Evolutionary conservation across 192 early-diverging fungal genomes (phyloP).

Genomic region (Coemansia sp.): DNA sequence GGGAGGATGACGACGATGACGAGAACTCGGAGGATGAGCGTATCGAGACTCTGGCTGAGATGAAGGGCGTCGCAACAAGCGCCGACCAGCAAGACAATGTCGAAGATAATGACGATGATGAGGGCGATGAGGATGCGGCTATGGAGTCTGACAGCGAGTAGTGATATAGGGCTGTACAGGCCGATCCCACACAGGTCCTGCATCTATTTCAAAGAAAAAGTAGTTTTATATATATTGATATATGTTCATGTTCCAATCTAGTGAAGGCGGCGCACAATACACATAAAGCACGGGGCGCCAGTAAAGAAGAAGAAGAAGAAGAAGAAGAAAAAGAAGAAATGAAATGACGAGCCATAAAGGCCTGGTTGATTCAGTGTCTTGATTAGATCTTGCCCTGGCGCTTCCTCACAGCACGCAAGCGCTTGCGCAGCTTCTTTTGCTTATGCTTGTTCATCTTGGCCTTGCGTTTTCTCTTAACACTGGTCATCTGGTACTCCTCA

Average conservation of each 20-base stretch:
- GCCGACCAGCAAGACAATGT: constrained; percentile 32
- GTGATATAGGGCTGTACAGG: no score
- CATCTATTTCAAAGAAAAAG: no score
- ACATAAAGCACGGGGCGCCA: no score
- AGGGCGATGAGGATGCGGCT: constrained; percentile 20
- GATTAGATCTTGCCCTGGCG: constrained; percentile 72
- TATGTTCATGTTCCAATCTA: no score
- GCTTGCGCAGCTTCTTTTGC: constrained; percentile 81
- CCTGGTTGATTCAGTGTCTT: no score
- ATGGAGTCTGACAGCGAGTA: constrained; percentile 27
- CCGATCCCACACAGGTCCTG: no score
- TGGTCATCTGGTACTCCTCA: constrained; percentile 59
- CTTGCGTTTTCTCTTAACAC: constrained; percentile 76
- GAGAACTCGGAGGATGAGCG: constrained; percentile 39
- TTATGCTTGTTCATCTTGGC: constrained; percentile 99
- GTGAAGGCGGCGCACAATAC: no score
- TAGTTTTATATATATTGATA: no score
- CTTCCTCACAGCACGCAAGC: constrained; percentile 71
- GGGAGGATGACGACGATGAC: constrained; percentile 47
- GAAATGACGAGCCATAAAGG: no score
- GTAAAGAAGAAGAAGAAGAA: no score
- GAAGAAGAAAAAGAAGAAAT: no score
- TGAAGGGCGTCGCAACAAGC: constrained; percentile 14
- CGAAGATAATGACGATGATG: constrained; percentile 23
- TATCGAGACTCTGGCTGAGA: constrained; percentile 41